Base-by-base conservation (phyloP, 2,329 filamentous ascomycete genomes). In the Neurospora sp. region DNA sequence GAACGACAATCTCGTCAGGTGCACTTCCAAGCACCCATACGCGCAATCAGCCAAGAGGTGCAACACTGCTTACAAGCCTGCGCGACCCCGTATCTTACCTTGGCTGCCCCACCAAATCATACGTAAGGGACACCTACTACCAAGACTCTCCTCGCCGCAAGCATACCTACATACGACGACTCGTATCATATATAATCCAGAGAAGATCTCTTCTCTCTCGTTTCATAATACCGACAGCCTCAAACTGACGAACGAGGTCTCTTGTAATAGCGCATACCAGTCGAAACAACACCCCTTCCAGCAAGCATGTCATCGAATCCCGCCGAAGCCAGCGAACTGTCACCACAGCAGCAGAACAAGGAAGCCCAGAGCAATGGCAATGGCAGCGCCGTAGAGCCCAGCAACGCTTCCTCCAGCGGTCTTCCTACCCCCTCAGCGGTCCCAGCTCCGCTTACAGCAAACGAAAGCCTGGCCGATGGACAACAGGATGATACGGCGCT, bases 401-500 rank as follows among this genome's bases (percentile, higher is more conserved):
- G 68, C 11, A 40, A 66, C 46, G 33, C 69, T 15, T 17, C 15
- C 3, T 10, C 28, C 52, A 62, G 23, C 23, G 68, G 70, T 38
- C 68, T 75, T 40, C 71, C 73, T 36, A 67, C 73, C 23, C 73
- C 71, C 23, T 28, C 70, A 28, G 46, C 67, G 17, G 38, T 39
- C 28, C 43, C 46, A 68, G 52, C 58, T 28, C 67, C 69, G 46
- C 67, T 36, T 62, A 62, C 52, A 62, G 28, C 28, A 36, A 62
- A 33, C 15, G 13, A 62, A 33, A 62, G 28, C 52, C 52, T 15
- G 52, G 52, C 7, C 28, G 28, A 36, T 62, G 52, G 52, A 62
- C 70, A 77, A 75, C 73, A 74, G 73, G 71, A 76, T 69, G 73
- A 73, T 42, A 67, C 71, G 17, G 73, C 76, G n/a, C 10, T 46